Conservation (phyloP, 2,329 filamentous ascomycete species). For the Capronia coronata region DNA sequence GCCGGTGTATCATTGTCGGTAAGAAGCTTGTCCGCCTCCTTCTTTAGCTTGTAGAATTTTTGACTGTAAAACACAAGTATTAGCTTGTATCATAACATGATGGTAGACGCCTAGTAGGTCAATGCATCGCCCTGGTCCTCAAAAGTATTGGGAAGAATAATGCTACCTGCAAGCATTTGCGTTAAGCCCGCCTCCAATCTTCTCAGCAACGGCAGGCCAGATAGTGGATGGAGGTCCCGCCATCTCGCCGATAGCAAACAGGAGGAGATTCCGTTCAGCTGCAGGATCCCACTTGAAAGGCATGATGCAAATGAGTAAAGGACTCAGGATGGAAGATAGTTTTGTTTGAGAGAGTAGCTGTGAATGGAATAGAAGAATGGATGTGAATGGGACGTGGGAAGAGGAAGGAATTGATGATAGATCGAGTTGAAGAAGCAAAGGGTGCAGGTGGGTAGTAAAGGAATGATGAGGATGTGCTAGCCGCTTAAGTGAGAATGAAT, state of each 20-base stretch:
- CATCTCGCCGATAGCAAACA: slow-evolving; percentile 19
- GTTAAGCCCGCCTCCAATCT: slow-evolving; percentile 22
- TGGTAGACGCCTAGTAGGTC: too few species aligned
- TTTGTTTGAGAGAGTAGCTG: not conserved
- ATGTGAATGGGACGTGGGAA: not conserved
- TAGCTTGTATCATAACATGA: slow-evolving; percentile 5
- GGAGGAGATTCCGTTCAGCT: slow-evolving; percentile 19
- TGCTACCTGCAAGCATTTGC: slow-evolving; percentile 25
- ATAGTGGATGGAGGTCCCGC: slow-evolving; percentile 10
- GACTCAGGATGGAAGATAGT: not conserved
- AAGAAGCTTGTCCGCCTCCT: slow-evolving; percentile 22
- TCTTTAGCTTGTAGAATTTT: slow-evolving; percentile 29
- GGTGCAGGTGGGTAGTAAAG: too few species aligned
- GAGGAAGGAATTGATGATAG: not conserved
- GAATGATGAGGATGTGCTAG: not conserved
- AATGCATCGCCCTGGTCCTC: too few species aligned
- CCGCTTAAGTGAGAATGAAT: not conserved
- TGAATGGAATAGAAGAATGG: not conserved
- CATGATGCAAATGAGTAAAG: slow-evolving; percentile 11
- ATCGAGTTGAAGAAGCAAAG: not conserved
- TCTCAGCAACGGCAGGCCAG: slow-evolving; percentile 26
- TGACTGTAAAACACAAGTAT: slow-evolving; percentile 20
- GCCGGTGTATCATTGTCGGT: slow-evolving; percentile 4
- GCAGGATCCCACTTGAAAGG: slow-evolving; percentile 25
- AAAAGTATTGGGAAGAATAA: not conserved